Percentiles rank a stretch among this genome's conserved stretches.
phyloP scores from a whole-genome alignment of 306 rosid genomes.

The Acmispon strigosus region DNA sequence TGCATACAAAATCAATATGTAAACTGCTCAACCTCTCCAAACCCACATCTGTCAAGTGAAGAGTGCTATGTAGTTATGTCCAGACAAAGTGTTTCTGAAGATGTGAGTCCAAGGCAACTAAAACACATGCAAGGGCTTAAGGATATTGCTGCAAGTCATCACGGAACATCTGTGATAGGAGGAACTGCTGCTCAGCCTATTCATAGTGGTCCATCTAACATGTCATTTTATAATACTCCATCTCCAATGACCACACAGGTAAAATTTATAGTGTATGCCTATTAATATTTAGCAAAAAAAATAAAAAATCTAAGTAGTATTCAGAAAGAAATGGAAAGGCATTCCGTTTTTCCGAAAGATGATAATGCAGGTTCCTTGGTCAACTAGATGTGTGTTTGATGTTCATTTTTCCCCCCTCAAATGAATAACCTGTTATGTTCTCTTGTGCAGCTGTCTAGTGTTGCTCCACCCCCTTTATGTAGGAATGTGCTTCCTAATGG shows the following conservation, averaged over 20 bases:
- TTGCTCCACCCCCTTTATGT: conserved; percentile 82
- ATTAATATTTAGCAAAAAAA: background rate
- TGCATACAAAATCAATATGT: conserved; percentile 70
- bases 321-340: background rate
- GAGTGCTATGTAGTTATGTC: conserved; percentile 37
- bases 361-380: background rate
- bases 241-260: conserved; percentile 86
- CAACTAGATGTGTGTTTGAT: background rate
- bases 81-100: conserved; percentile 47
- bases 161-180: conserved; percentile 44
- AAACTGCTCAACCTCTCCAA: conserved; percentile 45
- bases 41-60: conserved; percentile 33
- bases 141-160: conserved; percentile 62
- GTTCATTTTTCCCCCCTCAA: background rate
- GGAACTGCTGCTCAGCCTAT: conserved; percentile 53
- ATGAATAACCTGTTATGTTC: background rate
- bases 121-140: conserved; percentile 59
- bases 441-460: conserved; percentile 69
- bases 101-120: conserved; percentile 57
- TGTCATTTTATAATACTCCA: conserved; percentile 77
- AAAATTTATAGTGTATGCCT: conserved; percentile 8
- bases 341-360: background rate
- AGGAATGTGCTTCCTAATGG: conserved; percentile 67
- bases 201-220: conserved; percentile 53
- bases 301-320: background rate